A percentile compares a stretch with the other conserved stretches of the same genome.
Conservation (phyloP, 352 stramenopile species). For the Phytopythium vexans region DNA sequence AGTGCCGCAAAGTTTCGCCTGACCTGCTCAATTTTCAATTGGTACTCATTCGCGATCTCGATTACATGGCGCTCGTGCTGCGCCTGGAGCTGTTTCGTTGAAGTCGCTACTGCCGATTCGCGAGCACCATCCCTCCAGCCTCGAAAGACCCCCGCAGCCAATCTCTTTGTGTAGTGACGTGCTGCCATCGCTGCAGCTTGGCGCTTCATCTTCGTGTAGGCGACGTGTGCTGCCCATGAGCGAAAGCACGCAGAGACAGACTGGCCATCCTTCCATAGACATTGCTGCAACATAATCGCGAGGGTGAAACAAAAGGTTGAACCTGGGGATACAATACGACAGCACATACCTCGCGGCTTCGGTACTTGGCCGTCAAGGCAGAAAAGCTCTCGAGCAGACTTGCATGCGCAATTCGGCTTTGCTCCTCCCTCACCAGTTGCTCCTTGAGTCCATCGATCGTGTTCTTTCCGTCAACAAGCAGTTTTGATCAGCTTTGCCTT, state of each 20-base stretch:
- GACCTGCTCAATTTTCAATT: conserved; percentile 41
- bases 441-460: conserved; percentile 42
- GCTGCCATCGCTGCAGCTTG: conserved; percentile 6
- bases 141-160: conserved; percentile 9
- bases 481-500: background rate
- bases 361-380: conserved; percentile 17
- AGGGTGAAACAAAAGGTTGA: conserved; percentile 3
- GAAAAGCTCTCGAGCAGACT: conserved; percentile 31
- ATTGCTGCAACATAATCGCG: conserved; percentile 12
- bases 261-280: conserved; percentile 14
- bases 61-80: conserved; percentile 29
- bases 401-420: conserved; percentile 5
- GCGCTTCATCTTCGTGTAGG: conserved; percentile 1
- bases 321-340: background rate
- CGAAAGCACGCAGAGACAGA: conserved; percentile 25
- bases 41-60: conserved; percentile 29
- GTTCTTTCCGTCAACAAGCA: conserved; percentile 12
- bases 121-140: conserved; percentile 14
- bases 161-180: conserved; percentile 15
- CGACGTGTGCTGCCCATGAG: conserved; percentile 17
- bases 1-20: background rate
- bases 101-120: background rate
- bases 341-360: conserved; percentile 16
- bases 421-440: conserved; percentile 6
- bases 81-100: conserved; percentile 15